Conservation (phyloP, 1,139 yeast genomes). For the Zygosaccharomyces pseudobailii region DNA sequence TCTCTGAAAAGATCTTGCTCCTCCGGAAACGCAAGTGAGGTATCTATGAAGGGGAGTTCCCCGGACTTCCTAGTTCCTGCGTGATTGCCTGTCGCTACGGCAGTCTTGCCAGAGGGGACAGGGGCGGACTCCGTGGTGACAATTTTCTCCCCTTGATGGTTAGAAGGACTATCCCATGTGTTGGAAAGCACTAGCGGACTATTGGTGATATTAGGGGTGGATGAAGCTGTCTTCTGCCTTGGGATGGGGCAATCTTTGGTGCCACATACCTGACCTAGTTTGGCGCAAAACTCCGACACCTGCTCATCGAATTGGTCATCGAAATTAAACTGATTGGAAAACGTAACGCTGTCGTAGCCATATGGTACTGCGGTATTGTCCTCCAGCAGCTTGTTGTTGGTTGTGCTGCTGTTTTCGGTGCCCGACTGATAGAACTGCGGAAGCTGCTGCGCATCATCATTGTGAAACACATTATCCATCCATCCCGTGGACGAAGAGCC, state of each 20-base stretch:
- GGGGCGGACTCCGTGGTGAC: not conserved
- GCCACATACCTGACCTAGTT: slow-evolving; percentile 79
- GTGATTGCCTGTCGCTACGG: not conserved
- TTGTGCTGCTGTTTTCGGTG: not conserved
- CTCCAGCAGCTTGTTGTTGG: not conserved
- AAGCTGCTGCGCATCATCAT: slow-evolving; percentile 17
- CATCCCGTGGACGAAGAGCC: slow-evolving; percentile 19
- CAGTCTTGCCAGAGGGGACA: not conserved
- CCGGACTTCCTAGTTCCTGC: not conserved
- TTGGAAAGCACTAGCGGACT: slow-evolving; percentile 8
- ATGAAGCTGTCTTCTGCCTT: slow-evolving; percentile 26
- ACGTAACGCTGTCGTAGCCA: slow-evolving; percentile 15
- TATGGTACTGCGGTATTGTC: slow-evolving; percentile 2
- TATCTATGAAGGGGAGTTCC: slow-evolving; percentile 10
- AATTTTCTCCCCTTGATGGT: not conserved
- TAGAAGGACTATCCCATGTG: slow-evolving; percentile 11
- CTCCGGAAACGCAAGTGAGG: slow-evolving; percentile 12
- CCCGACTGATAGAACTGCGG: slow-evolving; percentile 10
- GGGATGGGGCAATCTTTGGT: slow-evolving; percentile 69
- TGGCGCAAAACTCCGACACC: slow-evolving; percentile 62
- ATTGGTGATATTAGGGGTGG: slow-evolving; percentile 6
- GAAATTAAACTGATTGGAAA: slow-evolving; percentile 34
- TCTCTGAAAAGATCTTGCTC: slow-evolving; percentile 13
- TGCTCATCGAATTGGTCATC: slow-evolving; percentile 46
- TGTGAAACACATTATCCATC: slow-evolving; percentile 25